A percentile compares a stretch with the other conserved stretches of the same genome.
Conservation (phyloP, 2,329 filamentous ascomycete species). For the Calonectria leucothoes region DNA sequence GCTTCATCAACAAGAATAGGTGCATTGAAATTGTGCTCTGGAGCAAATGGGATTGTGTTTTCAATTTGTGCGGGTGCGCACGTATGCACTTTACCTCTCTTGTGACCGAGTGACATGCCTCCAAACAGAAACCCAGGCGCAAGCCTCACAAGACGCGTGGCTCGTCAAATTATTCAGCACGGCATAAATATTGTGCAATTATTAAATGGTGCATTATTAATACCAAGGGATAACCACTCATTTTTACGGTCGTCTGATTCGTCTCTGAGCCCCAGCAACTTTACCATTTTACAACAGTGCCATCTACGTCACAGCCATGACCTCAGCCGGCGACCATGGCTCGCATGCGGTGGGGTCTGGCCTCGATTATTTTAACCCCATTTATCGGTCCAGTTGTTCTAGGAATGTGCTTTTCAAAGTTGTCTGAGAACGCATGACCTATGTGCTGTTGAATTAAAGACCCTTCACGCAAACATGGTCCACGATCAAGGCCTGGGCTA, state of each 20-base stretch:
- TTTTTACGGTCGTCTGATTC: too few species aligned
- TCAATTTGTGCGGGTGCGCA: background rate
- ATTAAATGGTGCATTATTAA: background rate
- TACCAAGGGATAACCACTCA: background rate
- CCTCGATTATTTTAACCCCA: background rate
- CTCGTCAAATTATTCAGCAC: background rate
- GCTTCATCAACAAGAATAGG: too few species aligned
- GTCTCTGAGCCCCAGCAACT: background rate
- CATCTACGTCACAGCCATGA: background rate
- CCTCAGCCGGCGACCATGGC: background rate
- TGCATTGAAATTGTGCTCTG: background rate
- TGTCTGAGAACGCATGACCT: too few species aligned
- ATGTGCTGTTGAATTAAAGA: too few species aligned
- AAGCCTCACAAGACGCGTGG: background rate
- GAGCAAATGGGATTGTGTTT: background rate
- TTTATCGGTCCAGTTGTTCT: too few species aligned
- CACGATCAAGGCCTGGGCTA: background rate
- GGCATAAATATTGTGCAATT: background rate
- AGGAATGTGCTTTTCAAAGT: too few species aligned
- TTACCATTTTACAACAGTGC: background rate
- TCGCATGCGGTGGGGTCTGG: background rate
- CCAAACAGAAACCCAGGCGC: background rate
- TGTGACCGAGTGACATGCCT: too few species aligned
- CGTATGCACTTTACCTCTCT: too few species aligned
- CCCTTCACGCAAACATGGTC: too few species aligned